Evolutionary conservation across 2,329 filamentous ascomycete genomes (phyloP).

Genomic region (Cordyceps fumosorosea): DNA sequence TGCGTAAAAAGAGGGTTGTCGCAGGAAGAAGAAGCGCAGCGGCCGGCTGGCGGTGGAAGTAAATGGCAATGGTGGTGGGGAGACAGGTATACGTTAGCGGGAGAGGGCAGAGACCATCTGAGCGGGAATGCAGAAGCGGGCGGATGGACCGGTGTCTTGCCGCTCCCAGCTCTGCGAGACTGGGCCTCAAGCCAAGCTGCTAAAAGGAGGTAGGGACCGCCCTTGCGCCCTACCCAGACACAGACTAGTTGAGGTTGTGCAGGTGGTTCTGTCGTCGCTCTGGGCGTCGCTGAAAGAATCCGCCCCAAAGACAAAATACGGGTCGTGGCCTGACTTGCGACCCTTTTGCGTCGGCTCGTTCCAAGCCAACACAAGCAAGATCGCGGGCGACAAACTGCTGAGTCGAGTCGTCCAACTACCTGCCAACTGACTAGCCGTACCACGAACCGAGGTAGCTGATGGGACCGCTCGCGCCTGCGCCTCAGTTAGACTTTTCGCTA

Average conservation of each 20-base stretch:
- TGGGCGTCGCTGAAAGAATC: conserved; percentile 8
- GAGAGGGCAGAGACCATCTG: conserved; percentile 24
- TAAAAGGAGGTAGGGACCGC: conserved; percentile 13
- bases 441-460: neutral
- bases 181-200: conserved; percentile 12
- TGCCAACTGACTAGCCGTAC: conserved; percentile 7
- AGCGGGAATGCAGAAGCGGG: conserved; percentile 31
- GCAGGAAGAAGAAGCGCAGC: conserved; percentile 13
- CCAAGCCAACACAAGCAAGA: conserved; percentile 5
- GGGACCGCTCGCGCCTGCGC: conserved; percentile 4
- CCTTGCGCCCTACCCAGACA: conserved; percentile 2
- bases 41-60: conserved; percentile 11
- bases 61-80: conserved; percentile 12
- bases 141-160: conserved; percentile 33
- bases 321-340: conserved; percentile 11
- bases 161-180: conserved; percentile 28
- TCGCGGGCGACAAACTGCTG: conserved; percentile 6
- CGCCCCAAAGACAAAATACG: conserved; percentile 9
- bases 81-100: conserved; percentile 14
- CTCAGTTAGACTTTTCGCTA: conserved; percentile 5
- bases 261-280: neutral
- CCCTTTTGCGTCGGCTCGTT: conserved; percentile 5
- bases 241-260: neutral
- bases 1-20: conserved; percentile 16
- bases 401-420: conserved; percentile 1